Percentiles rank a stretch among this genome's conserved stretches.
Evolutionary conservation across 148 eudicot genomes (phyloP).

Genomic region (Arbutus unedo): DNA sequence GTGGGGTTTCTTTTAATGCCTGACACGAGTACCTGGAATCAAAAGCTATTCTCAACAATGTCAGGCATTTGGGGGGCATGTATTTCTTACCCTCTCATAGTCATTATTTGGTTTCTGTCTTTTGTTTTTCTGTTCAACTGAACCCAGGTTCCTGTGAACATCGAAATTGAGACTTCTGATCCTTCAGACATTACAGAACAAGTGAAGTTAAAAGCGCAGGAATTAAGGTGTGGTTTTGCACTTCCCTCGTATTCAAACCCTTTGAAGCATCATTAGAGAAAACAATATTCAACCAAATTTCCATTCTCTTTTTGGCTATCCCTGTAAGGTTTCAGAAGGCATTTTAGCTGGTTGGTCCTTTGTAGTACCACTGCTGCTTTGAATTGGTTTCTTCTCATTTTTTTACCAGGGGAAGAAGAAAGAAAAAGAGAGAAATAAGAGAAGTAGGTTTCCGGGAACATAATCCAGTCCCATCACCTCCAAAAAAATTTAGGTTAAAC

Average conservation of each 20-base stretch:
- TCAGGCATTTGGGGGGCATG: neutral
- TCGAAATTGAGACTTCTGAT: slow-evolving; percentile 41
- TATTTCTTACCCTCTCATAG: neutral
- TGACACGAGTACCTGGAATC: neutral
- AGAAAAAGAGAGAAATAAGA: neutral
- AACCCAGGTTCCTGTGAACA: slow-evolving; percentile 54
- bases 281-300: neutral
- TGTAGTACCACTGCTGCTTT: neutral
- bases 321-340: neutral
- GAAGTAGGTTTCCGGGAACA: neutral
- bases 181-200: slow-evolving; percentile 43
- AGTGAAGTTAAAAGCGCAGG: slow-evolving; percentile 58
- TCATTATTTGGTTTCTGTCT: slow-evolving; percentile 10
- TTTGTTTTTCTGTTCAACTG: slow-evolving; percentile 7
- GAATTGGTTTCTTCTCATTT: slow-evolving; percentile 10
- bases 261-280: neutral
- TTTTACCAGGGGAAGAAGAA: neutral
- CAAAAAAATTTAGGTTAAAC: neutral
- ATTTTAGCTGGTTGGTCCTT: neutral
- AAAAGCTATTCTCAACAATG: neutral
- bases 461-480: neutral
- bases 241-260: neutral
- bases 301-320: neutral
- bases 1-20: neutral
- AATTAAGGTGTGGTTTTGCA: slow-evolving; percentile 51